Conservation (phyloP, 345 rosid genomes). For the Streptanthus diversifolius region DNA sequence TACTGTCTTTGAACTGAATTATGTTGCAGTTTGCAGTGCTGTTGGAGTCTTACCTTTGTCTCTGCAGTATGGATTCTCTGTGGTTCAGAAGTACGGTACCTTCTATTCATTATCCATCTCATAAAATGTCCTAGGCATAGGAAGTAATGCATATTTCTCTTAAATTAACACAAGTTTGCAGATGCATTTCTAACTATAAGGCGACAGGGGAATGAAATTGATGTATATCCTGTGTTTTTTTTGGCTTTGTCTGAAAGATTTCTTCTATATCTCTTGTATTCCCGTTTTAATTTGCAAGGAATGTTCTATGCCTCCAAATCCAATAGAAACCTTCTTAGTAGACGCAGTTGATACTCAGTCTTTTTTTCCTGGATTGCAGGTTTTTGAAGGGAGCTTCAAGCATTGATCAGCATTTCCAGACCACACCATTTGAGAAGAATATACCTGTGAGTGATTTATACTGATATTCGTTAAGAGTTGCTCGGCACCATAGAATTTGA, state of each 20-base stretch:
- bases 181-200: not conserved
- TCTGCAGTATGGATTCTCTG: constrained; percentile 84
- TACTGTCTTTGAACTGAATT: constrained; percentile 8
- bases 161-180: not conserved
- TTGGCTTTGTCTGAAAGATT: not conserved
- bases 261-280: not conserved
- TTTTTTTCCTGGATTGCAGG: constrained; percentile 33
- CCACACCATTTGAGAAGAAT: constrained; percentile 73
- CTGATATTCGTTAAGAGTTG: not conserved
- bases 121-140: not conserved
- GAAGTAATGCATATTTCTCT: not conserved
- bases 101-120: constrained; percentile 24
- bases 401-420: constrained; percentile 78
- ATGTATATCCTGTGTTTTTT: not conserved
- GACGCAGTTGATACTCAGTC: not conserved
- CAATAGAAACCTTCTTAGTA: not conserved
- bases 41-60: constrained; percentile 94
- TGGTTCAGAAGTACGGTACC: constrained; percentile 81
- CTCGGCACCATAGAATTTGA: not conserved
- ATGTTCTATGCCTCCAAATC: not conserved
- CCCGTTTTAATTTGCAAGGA: not conserved
- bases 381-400: constrained; percentile 92
- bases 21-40: constrained; percentile 92
- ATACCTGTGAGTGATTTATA: constrained; percentile 63
- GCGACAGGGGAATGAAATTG: not conserved